A percentile compares a stretch with the other conserved stretches of the same genome.
phyloP scores from a whole-genome alignment of 371 early-diverging fungal genomes.

The Chytridium lagenaria region DNA sequence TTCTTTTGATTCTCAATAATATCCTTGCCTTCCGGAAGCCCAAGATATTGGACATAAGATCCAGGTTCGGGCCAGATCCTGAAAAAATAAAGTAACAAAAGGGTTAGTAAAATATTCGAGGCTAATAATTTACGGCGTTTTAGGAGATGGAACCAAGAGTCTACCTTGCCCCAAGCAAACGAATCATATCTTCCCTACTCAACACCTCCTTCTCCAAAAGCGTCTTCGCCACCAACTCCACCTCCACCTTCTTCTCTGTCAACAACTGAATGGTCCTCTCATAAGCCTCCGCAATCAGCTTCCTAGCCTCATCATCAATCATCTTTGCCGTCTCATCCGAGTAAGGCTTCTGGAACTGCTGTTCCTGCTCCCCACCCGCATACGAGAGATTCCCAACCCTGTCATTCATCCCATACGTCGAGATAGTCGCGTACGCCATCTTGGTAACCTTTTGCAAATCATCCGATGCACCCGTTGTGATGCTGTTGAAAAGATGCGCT shows the following conservation, averaged over 20 bases:
- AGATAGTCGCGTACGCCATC: conserved; percentile 94
- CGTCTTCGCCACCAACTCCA: conserved; percentile 92
- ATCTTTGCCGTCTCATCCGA: conserved; percentile 92
- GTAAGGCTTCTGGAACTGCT: conserved; percentile 92
- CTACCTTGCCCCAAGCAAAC: conserved; percentile 77
- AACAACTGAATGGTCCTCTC: conserved; percentile 79
- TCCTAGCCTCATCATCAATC: conserved; percentile 94
- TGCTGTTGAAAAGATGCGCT: conserved; percentile 89
- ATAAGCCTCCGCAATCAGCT: conserved; percentile 82
- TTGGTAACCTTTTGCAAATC: conserved; percentile 97
- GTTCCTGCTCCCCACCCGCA: conserved; percentile 68
- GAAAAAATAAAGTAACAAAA: background rate
- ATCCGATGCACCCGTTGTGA: conserved; percentile 91
- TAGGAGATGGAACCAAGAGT: background rate
- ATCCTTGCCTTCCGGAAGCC: conserved; percentile 15
- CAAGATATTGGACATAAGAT: conserved; percentile 46
- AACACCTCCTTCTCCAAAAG: conserved; percentile 96
- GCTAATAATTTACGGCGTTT: background rate
- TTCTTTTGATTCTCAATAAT: conserved; percentile 19
- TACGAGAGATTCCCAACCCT: conserved; percentile 82
- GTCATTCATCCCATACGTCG: conserved; percentile 94
- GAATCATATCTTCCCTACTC: conserved; percentile 93
- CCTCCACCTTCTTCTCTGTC: conserved; percentile 78
- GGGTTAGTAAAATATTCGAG: too few relatives aligned
- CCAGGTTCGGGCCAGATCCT: conserved; percentile 43